These are phyloP conservation scores for Triadica sebifera DNA, from an alignment of 345 rosid genomes.

Conservation along the genomic window DNA sequence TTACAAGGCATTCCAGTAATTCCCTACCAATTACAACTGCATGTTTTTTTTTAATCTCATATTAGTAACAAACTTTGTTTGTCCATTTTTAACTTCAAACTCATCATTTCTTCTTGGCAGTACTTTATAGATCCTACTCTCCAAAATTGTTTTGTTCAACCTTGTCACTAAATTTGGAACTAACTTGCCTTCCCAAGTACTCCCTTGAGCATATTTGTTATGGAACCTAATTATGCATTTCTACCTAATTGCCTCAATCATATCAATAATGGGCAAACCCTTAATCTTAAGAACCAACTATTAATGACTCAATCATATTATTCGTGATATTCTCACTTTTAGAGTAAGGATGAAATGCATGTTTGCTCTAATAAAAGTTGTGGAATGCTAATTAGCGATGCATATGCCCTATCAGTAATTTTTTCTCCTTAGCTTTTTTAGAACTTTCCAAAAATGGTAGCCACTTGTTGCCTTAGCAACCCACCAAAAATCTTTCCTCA, in stretches of 20 bases:
- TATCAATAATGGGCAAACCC: neutral
- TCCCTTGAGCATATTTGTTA: neutral
- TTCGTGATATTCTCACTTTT: neutral
- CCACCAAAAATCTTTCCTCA: neutral
- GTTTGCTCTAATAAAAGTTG: neutral
- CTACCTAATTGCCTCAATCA: neutral
- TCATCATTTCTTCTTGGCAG: neutral
- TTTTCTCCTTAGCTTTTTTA: neutral
- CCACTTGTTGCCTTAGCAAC: neutral
- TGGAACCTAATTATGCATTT: neutral
- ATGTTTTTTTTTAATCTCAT: too few relatives aligned
- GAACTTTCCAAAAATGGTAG: neutral
- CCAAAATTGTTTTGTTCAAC: neutral
- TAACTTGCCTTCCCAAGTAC: neutral
- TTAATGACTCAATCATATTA: neutral
- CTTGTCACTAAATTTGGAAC: neutral
- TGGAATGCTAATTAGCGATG: neutral
- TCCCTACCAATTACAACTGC: neutral
- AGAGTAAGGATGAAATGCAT: neutral
- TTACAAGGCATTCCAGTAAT: neutral
- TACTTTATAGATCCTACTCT: neutral
- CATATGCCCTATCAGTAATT: neutral
- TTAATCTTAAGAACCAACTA: neutral
- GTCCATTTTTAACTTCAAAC: neutral
- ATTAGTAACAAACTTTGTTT: too few relatives aligned